Evolutionary conservation across 208 protist genomes (phyloP).

Genomic region (Wallacemonas rigidus): DNA sequence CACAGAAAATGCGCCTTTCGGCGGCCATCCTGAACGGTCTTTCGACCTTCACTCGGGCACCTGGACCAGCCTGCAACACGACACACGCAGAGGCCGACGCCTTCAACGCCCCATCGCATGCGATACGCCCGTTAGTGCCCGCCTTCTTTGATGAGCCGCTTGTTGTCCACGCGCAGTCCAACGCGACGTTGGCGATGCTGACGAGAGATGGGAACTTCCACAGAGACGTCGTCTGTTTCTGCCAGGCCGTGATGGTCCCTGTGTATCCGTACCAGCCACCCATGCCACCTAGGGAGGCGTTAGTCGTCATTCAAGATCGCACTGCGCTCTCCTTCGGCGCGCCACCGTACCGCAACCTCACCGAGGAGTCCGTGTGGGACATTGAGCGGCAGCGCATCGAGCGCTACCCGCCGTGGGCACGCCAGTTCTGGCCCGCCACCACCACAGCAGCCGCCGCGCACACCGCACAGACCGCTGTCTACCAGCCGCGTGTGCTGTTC

Average conservation of each 20-base stretch:
- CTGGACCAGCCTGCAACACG: no score
- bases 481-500: constrained; percentile 11
- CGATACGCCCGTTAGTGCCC: no score
- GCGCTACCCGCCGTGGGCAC: constrained; percentile 10
- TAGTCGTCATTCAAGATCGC: not conserved
- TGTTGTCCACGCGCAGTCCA: not conserved
- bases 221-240: not conserved
- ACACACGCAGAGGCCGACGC: not conserved
- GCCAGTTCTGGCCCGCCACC: not conserved
- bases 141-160: not conserved
- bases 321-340: not conserved
- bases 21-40: not conserved
- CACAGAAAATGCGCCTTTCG: not conserved
- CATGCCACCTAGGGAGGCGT: no score
- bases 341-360: constrained; percentile 3
- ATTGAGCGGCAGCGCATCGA: constrained; percentile 3
- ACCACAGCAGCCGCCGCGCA: not conserved
- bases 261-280: not conserved
- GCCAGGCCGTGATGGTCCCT: not conserved
- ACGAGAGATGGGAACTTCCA: not conserved
- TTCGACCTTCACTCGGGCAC: not conserved
- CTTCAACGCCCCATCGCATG: not conserved
- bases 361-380: not conserved
- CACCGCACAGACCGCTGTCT: not conserved
- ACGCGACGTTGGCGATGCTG: not conserved